A percentile compares a stretch with the other conserved stretches of the same genome.
phyloP scores from a whole-genome alignment of 2,329 filamentous ascomycete species.

The Bipolaris zeicola region DNA sequence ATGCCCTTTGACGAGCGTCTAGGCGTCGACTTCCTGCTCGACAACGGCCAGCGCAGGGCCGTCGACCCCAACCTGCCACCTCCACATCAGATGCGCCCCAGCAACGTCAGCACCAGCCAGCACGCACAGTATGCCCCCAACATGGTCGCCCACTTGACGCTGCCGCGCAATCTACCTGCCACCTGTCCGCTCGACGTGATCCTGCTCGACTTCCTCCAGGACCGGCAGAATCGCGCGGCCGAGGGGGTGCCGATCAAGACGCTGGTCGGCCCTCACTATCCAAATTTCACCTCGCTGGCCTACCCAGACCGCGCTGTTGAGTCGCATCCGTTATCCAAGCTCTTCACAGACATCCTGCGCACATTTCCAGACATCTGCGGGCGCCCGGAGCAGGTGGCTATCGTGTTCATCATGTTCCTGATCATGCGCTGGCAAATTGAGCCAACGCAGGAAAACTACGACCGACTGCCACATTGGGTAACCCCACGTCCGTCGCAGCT shows the following conservation, averaged over 20 bases:
- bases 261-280: slow-evolving; percentile 77
- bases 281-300: slow-evolving; percentile 77
- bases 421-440: slow-evolving; percentile 82
- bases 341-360: slow-evolving; percentile 82
- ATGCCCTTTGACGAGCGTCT: slow-evolving; percentile 63
- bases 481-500: slow-evolving; percentile 71
- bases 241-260: slow-evolving; percentile 68
- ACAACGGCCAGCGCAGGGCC: slow-evolving; percentile 54
- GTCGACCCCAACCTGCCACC: slow-evolving; percentile 51
- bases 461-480: slow-evolving; percentile 75
- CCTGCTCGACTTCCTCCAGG: slow-evolving; percentile 77
- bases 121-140: slow-evolving; percentile 37
- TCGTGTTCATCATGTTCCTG: slow-evolving; percentile 85
- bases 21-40: slow-evolving; percentile 73
- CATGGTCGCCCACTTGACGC: slow-evolving; percentile 42
- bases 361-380: slow-evolving; percentile 80
- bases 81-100: slow-evolving; percentile 46
- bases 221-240: slow-evolving; percentile 68
- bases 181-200: slow-evolving; percentile 80
- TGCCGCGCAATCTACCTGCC: slow-evolving; percentile 63
- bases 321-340: slow-evolving; percentile 78
- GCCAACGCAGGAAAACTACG: slow-evolving; percentile 78
- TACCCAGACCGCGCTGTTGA: slow-evolving; percentile 68
- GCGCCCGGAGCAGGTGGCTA: slow-evolving; percentile 82
- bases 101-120: slow-evolving; percentile 29